Evolutionary conservation across 2,329 filamentous ascomycete species (phyloP).

Genomic region (Cercospora janseana): DNA sequence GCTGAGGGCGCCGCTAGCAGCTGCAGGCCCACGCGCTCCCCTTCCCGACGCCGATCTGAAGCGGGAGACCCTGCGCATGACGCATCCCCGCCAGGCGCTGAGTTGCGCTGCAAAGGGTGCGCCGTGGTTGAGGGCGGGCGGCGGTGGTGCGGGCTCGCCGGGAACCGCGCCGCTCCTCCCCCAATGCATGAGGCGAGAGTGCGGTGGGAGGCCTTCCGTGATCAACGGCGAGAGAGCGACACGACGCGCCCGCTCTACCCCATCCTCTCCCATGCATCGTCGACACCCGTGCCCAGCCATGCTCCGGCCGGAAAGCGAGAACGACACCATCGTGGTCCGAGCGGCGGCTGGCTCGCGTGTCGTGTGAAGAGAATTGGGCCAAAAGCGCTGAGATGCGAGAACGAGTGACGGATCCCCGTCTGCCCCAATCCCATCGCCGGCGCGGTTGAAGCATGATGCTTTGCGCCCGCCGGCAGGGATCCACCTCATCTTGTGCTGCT

Average conservation of each 20-base stretch:
- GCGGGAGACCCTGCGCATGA: slow-evolving; percentile 3
- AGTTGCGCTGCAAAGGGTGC: background rate
- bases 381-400: background rate
- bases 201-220: no score
- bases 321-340: background rate
- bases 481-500: background rate
- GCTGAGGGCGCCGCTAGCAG: slow-evolving; percentile 7
- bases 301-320: slow-evolving; percentile 6
- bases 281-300: no score
- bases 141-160: no score
- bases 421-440: slow-evolving; percentile 1
- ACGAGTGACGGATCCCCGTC: slow-evolving; percentile 5
- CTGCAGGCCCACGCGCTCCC: slow-evolving; percentile 17
- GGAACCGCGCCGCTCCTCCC: no score
- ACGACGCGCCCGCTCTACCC: no score
- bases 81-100: no score
- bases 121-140: no score
- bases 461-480: slow-evolving; percentile 6
- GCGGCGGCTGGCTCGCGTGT: slow-evolving; percentile 1
- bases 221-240: no score
- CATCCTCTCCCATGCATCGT: no score
- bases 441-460: slow-evolving; percentile 4
- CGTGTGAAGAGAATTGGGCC: background rate
- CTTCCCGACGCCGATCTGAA: slow-evolving; percentile 21
- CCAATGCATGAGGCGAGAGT: no score